These are phyloP conservation scores for Citrus inodora DNA, from an alignment of 345 rosid genomes.

Conservation along the genomic window DNA sequence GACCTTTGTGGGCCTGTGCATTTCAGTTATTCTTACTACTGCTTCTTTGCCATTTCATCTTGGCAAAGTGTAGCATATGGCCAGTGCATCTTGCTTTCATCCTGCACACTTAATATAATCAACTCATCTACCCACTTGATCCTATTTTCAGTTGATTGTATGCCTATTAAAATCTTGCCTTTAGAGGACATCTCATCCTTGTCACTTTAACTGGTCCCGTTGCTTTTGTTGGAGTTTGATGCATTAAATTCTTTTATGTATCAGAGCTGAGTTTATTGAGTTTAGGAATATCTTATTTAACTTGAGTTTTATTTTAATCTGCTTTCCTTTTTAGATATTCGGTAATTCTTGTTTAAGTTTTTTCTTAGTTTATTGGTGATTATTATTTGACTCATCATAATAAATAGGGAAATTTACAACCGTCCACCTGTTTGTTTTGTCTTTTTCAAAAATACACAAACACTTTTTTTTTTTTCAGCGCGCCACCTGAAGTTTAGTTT, in stretches of 20 bases:
- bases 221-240: background rate
- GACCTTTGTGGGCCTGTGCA: background rate
- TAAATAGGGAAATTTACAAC: no score
- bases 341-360: no score
- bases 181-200: background rate
- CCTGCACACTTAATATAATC: background rate
- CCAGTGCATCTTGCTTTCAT: background rate
- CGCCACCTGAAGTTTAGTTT: no score
- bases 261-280: background rate
- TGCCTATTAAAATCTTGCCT: background rate
- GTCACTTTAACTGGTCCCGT: background rate
- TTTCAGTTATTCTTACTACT: background rate
- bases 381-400: no score
- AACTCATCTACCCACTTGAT: background rate
- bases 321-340: no score
- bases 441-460: no score
- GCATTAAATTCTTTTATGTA: background rate
- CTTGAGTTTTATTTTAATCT: no score
- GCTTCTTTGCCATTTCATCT: background rate
- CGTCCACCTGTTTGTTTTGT: no score
- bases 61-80: background rate
- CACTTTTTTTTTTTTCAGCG: no score
- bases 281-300: no score
- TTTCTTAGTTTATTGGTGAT: no score
- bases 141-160: background rate